These are phyloP conservation scores for Coffea humblotiana DNA, from an alignment of 305 asterid genomes.

Conservation along the genomic window DNA sequence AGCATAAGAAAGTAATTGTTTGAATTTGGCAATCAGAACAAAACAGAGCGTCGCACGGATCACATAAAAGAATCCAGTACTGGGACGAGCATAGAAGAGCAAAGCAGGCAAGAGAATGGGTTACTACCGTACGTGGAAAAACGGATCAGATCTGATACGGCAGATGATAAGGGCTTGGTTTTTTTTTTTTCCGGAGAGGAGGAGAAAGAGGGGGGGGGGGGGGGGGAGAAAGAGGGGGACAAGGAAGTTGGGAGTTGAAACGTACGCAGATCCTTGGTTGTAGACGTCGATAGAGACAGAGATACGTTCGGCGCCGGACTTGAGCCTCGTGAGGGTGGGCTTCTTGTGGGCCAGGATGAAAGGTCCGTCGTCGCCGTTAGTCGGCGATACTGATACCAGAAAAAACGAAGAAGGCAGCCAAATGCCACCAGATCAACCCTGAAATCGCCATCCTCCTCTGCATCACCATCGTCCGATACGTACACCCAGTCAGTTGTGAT, in stretches of 20 bases:
- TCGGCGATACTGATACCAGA: constrained; percentile 27
- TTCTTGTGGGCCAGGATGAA: constrained; percentile 89
- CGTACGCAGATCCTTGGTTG: constrained; percentile 91
- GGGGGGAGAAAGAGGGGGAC: not conserved
- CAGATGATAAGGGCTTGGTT: too few relatives aligned
- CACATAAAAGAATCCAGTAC: too few relatives aligned
- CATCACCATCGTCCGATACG: too few relatives aligned
- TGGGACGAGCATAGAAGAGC: too few relatives aligned
- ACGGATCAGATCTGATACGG: not conserved
- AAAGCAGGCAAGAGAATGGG: too few relatives aligned
- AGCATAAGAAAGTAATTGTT: too few relatives aligned
- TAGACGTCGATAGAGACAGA: constrained; percentile 74
- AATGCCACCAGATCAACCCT: not conserved
- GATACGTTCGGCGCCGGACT: constrained; percentile 74
- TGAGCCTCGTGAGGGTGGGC: constrained; percentile 74
- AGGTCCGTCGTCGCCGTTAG: constrained; percentile 57
- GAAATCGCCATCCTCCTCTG: not conserved
- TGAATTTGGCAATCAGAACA: not conserved
- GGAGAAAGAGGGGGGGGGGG: not conserved
- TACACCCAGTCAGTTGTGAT: too few relatives aligned
- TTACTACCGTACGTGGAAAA: not conserved
- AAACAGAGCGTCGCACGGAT: not conserved
- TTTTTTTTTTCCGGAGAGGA: too few relatives aligned
- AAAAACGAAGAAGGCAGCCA: constrained; percentile 37
- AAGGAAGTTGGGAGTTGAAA: not conserved